Conservation (phyloP, 75 land plant genomes). For the Cryptomeria japonica region DNA sequence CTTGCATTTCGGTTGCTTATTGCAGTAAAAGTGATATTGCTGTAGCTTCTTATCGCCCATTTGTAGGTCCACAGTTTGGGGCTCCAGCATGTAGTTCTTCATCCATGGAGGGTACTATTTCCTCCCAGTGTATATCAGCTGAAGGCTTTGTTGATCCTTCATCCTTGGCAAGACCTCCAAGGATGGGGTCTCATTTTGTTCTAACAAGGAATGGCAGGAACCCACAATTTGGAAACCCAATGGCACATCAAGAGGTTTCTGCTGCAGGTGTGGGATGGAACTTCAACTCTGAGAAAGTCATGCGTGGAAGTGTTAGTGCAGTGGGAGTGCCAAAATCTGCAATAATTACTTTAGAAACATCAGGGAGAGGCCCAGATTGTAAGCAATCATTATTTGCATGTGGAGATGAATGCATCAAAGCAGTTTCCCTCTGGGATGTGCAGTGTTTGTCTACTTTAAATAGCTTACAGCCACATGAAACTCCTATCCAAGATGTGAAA, state of each 20-base stretch:
- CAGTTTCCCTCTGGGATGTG: constrained; percentile 59
- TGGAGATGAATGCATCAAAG: constrained; percentile 61
- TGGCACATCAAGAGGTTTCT: neutral
- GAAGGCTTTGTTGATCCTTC: constrained; percentile 6
- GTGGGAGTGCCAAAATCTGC: constrained; percentile 68
- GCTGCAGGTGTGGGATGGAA: constrained; percentile 10
- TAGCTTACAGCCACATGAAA: constrained; percentile 35
- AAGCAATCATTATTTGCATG: constrained; percentile 51
- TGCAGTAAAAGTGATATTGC: constrained; percentile 37
- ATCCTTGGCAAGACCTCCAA: constrained; percentile 21
- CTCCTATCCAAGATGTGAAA: constrained; percentile 71
- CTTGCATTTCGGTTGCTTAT: constrained; percentile 85
- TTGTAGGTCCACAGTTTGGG: constrained; percentile 21
- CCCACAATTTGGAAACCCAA: constrained; percentile 5
- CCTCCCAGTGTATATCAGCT: constrained; percentile 38
- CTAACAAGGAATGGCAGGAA: constrained; percentile 22
- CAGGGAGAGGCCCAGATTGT: constrained; percentile 5
- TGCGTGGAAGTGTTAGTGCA: constrained; percentile 45
- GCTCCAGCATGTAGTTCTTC: constrained; percentile 12
- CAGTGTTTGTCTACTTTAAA: constrained; percentile 26
- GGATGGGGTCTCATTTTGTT: constrained; percentile 45
- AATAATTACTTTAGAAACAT: constrained; percentile 25
- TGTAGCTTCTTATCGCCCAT: constrained; percentile 83
- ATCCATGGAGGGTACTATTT: constrained; percentile 17
- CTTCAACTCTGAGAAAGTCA: constrained; percentile 21